These are phyloP conservation scores for Paraphoma sp. DNA, from an alignment of 2,329 filamentous ascomycete genomes.

Conservation along the genomic window DNA sequence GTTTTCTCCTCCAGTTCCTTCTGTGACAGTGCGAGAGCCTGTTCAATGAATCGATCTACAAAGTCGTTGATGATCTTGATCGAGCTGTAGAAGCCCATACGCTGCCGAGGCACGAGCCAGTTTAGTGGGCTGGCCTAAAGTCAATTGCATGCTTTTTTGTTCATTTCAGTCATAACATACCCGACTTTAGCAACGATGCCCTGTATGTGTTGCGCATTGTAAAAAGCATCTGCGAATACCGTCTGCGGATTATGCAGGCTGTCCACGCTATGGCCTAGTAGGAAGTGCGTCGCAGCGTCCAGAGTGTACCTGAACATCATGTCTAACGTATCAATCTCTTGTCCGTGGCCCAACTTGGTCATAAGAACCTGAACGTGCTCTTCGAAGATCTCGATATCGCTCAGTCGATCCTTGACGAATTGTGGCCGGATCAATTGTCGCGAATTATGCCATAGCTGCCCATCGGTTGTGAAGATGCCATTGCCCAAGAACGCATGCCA, in stretches of 20 bases:
- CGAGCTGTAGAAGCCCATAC: conserved; percentile 65
- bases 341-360: conserved; percentile 61
- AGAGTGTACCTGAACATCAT: conserved; percentile 80
- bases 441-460: conserved; percentile 77
- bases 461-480: conserved; percentile 75
- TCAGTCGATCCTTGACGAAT: conserved; percentile 84
- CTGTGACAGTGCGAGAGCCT: conserved; percentile 70
- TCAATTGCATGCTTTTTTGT: conserved; percentile 7
- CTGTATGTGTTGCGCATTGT: conserved; percentile 78
- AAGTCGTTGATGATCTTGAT: conserved; percentile 77
- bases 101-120: conserved; percentile 66
- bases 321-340: conserved; percentile 72
- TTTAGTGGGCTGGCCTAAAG: conserved; percentile 61
- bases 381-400: conserved; percentile 83
- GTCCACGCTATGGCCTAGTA: conserved; percentile 78
- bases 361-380: conserved; percentile 78
- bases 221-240: conserved; percentile 82
- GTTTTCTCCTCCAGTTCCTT: conserved; percentile 76
- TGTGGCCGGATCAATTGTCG: conserved; percentile 85
- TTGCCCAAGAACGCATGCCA: conserved; percentile 80
- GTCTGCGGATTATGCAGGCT: conserved; percentile 64
- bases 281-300: conserved; percentile 85
- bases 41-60: conserved; percentile 78
- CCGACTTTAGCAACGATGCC: conserved; percentile 70
- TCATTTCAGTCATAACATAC: conserved; percentile 39